These are phyloP conservation scores for Morella rubra DNA, from an alignment of 306 rosid species.

Conservation along the genomic window DNA sequence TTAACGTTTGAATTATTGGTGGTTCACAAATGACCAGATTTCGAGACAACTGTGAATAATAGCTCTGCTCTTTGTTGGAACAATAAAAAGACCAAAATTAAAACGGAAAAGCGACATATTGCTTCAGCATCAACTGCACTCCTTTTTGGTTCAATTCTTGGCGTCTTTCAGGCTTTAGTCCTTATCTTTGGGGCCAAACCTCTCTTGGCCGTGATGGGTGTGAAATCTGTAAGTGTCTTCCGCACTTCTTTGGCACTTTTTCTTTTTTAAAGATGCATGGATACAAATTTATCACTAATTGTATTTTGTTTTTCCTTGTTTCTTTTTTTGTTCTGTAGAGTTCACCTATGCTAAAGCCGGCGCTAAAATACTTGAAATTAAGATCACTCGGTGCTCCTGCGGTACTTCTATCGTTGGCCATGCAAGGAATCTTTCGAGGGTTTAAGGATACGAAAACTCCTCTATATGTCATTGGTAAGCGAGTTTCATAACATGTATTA, in stretches of 20 bases:
- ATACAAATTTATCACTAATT: background rate
- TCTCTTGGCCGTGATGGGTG: conserved; percentile 80
- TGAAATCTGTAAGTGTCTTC: conserved; percentile 61
- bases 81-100: conserved; percentile 32
- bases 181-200: conserved; percentile 69
- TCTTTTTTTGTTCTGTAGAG: conserved; percentile 34
- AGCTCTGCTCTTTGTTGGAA: conserved; percentile 26
- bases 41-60: conserved; percentile 19
- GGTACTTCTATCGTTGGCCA: conserved; percentile 93
- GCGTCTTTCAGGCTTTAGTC: conserved; percentile 71
- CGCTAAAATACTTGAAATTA: conserved; percentile 69
- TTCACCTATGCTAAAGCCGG: conserved; percentile 80
- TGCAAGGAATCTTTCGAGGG: conserved; percentile 97
- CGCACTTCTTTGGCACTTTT: too few relatives aligned
- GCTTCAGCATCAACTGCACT: conserved; percentile 96
- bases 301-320: background rate
- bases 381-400: conserved; percentile 97
- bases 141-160: conserved; percentile 75
- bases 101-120: conserved; percentile 51
- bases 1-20: conserved; percentile 5
- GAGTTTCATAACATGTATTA: too few relatives aligned
- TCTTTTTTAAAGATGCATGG: background rate
- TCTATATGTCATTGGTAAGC: conserved; percentile 78
- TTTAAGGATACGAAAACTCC: conserved; percentile 97
- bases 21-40: conserved; percentile 34